A percentile compares a stretch with the other conserved stretches of the same genome.
Conservation (phyloP, 2,329 filamentous ascomycete species). For the Exophiala alcalophila region DNA sequence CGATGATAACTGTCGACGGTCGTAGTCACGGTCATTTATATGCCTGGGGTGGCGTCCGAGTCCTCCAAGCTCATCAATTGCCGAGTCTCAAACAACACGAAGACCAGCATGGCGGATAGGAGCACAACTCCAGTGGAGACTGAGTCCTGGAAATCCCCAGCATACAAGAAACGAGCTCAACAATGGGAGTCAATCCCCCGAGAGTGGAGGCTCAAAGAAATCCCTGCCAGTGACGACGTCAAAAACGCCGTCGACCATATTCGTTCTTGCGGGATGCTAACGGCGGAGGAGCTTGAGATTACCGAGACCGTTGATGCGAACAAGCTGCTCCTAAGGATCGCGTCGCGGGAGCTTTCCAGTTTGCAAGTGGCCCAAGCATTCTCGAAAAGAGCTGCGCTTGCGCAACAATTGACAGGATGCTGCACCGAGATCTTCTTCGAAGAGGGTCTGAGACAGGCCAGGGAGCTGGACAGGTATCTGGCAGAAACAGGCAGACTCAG, state of each 20-base stretch:
- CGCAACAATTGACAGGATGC: conserved; percentile 35
- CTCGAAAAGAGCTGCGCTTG: conserved; percentile 48
- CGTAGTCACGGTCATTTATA: neutral
- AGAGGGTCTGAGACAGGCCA: conserved; percentile 46
- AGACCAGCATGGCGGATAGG: neutral
- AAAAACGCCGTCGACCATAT: neutral
- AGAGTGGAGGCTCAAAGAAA: conserved; percentile 3
- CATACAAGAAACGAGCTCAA: neutral
- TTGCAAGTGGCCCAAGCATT: conserved; percentile 53
- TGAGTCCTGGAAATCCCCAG: neutral
- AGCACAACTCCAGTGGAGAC: neutral
- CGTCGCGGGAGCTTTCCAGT: conserved; percentile 27
- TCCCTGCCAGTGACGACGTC: neutral
- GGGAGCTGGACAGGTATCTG: conserved; percentile 46
- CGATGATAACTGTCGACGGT: neutral
- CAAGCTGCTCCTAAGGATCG: neutral
- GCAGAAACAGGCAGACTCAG: conserved; percentile 39
- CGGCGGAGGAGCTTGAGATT: conserved; percentile 1
- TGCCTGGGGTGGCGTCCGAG: neutral
- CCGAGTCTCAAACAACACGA: neutral
- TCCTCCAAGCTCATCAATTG: neutral
- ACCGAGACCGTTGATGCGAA: neutral
- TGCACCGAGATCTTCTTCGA: conserved; percentile 52
- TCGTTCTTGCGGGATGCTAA: neutral
- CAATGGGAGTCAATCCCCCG: neutral